Conservation (phyloP, 345 rosid species). For the Pugionium dolabratum region DNA sequence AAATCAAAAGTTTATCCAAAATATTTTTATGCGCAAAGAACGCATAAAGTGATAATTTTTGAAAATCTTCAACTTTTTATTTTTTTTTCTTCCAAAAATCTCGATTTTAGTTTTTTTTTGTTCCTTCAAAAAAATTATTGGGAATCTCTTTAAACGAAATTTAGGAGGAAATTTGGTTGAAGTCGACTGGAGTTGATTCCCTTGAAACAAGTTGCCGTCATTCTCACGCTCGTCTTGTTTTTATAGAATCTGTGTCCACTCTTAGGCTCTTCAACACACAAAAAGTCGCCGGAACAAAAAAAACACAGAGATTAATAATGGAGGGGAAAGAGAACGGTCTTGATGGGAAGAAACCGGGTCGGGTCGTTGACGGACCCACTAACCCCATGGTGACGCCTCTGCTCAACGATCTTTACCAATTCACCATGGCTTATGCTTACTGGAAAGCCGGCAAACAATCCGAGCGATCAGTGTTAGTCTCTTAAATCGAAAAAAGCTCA, state of each 20-base stretch:
- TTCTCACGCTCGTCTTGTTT: neutral
- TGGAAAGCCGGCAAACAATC: slow-evolving; percentile 88
- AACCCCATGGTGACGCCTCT: slow-evolving; percentile 98
- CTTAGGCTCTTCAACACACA: neutral
- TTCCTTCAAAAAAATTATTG: too few relatives aligned
- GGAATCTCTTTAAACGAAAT: too few relatives aligned
- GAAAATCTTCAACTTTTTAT: too few relatives aligned
- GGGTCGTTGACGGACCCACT: slow-evolving; percentile 59
- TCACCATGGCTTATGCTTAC: slow-evolving; percentile 92
- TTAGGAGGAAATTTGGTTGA: neutral
- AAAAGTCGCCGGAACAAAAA: slow-evolving; percentile 1
- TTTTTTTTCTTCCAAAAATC: too few relatives aligned
- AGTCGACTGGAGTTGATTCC: slow-evolving; percentile 15
- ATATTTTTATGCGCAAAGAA: too few relatives aligned
- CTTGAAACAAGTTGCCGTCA: neutral
- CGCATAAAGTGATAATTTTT: too few relatives aligned
- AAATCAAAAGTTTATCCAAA: too few relatives aligned
- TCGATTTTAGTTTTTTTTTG: too few relatives aligned
- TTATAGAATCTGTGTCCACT: neutral
- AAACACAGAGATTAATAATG: slow-evolving; percentile 22
- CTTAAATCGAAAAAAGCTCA: neutral
- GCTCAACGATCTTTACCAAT: slow-evolving; percentile 93
- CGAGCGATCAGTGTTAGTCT: slow-evolving; percentile 69
- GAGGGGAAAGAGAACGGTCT: slow-evolving; percentile 41
- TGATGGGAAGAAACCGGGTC: slow-evolving; percentile 37